Conservation (phyloP, 2,329 filamentous ascomycete species). For the Xylariaceae sp. region DNA sequence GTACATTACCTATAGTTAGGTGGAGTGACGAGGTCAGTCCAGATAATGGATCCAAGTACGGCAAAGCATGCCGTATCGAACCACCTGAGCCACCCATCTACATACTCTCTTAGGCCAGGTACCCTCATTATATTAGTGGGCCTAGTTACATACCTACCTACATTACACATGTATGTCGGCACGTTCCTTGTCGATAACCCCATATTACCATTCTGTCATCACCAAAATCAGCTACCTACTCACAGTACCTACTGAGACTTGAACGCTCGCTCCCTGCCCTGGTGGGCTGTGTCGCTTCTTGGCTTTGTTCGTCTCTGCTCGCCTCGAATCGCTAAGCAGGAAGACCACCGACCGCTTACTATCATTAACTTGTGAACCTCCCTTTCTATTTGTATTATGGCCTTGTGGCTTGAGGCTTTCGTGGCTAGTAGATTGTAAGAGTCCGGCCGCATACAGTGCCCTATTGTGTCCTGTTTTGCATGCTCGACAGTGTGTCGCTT, state of each 20-base stretch:
- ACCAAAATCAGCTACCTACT: neutral
- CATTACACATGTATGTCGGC: no score
- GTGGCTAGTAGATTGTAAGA: slow-evolving; percentile 13
- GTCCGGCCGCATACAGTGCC: slow-evolving; percentile 10
- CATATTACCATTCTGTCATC: no score
- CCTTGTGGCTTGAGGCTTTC: slow-evolving; percentile 14
- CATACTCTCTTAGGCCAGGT: no score
- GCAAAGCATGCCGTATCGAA: no score
- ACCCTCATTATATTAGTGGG: no score
- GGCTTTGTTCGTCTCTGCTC: neutral
- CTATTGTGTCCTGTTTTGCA: slow-evolving; percentile 25
- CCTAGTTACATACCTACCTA: no score
- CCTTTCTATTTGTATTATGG: slow-evolving; percentile 18
- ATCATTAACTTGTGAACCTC: neutral
- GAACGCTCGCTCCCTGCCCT: neutral
- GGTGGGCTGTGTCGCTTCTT: slow-evolving; percentile 16
- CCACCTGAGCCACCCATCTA: no score
- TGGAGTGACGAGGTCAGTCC: no score
- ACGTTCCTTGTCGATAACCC: no score
- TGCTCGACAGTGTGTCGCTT: slow-evolving; percentile 26
- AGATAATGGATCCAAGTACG: no score
- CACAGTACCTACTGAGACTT: slow-evolving; percentile 1
- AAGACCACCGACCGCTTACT: slow-evolving; percentile 6
- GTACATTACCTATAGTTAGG: no score
- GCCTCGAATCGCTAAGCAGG: neutral